Evolutionary conservation across 73 alveolate genomes (phyloP), one percentile per base, ranked within the genome.

Genomic region (Uronychia binucleata): DNA sequence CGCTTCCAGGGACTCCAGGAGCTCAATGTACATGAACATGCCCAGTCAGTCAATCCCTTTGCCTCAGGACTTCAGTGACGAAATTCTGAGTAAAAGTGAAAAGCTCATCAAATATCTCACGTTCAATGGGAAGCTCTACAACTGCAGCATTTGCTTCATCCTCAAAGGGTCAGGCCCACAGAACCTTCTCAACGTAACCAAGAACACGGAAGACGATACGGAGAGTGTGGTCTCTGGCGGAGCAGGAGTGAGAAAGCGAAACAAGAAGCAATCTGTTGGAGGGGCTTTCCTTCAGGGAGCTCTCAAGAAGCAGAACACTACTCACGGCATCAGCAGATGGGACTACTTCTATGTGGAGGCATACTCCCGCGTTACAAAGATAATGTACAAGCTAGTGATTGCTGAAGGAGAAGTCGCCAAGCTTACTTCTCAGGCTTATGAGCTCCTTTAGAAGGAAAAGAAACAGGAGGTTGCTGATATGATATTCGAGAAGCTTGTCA

Each of bases 301-400:
- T 5, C 19, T 46, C n/a, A 46, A 46, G 19, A 46, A 46, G 67
- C 67, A 46, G 67, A 46, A 46, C 67, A 46, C 67, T 46, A 46
- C 67, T 19, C 67, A 46, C 5, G 67, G 67, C 19, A 5, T 46
- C 5, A 46, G 67, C 67, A 46, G 67, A 19, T 75, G 81, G 81
- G 81, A 75, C 19, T 28, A 32, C 1, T 26, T 75, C 32, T 75
- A 75, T 32, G 32, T 75, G 25, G 81, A 75, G 30, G 81, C 81
- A 26, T 75, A 75, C 58, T 75, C 81, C 19, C 25, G 81, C 59
- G 33, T 75, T 31, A 13, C 33, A 11, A 34, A 78, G 26, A 34
- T 78, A 8, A 30, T 5, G 35, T 78, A 78, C 32, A 78, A 78
- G 84, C 67, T 46, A 5, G 67, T 46, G 19, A 46, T 46, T 11